phyloP scores from a whole-genome alignment of 1,139 yeast genomes.

The Yamadazyma spencermartinsiae region DNA sequence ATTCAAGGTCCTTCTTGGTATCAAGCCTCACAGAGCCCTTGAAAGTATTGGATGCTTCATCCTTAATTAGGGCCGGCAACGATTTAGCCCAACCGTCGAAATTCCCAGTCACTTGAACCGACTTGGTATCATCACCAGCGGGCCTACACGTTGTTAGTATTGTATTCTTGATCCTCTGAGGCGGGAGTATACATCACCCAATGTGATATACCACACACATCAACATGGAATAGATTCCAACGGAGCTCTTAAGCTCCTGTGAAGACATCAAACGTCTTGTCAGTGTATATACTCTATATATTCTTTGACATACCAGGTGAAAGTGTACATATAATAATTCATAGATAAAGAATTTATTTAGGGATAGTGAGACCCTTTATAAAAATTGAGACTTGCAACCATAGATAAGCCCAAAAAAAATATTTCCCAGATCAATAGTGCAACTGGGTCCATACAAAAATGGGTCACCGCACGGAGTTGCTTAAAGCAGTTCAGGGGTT shows the following conservation, averaged over 20 bases:
- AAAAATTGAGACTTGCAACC: not conserved
- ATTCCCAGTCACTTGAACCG: constrained; percentile 43
- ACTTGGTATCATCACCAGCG: constrained; percentile 15
- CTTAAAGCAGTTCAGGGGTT: no score
- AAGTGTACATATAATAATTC: constrained; percentile 21
- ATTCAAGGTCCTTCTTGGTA: constrained; percentile 25
- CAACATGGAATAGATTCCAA: no score
- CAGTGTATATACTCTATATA: no score
- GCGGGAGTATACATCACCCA: not conserved
- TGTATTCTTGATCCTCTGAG: not conserved
- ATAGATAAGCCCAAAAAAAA: not conserved
- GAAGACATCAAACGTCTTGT: no score
- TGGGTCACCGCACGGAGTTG: no score
- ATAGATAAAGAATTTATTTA: constrained; percentile 8
- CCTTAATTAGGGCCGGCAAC: constrained; percentile 19
- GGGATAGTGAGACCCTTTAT: constrained; percentile 1
- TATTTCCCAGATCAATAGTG: not conserved
- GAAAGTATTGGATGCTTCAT: constrained; percentile 13
- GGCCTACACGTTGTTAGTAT: constrained; percentile 13
- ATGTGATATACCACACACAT: no score
- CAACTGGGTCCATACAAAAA: no score
- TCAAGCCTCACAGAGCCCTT: constrained; percentile 20
- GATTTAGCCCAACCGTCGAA: constrained; percentile 43
- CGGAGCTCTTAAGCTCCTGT: no score
- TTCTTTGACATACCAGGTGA: constrained; percentile 24